Conservation (phyloP, 2,329 filamentous ascomycete species). For the Zalaria obscura region DNA sequence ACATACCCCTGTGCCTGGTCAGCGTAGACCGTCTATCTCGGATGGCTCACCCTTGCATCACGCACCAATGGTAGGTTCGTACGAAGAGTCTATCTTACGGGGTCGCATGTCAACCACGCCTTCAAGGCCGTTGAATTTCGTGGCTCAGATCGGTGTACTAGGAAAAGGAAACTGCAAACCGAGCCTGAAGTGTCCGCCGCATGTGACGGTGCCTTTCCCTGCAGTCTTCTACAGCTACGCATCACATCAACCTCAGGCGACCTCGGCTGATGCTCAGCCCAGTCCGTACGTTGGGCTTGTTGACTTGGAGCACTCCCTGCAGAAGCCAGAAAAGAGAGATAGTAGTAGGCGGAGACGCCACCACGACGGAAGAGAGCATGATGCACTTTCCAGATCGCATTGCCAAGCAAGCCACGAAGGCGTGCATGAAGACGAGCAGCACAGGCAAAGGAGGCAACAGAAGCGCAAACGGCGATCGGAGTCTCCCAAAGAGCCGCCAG, state of each 20-base stretch:
- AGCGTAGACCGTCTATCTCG: constrained; percentile 55
- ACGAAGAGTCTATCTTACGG: constrained; percentile 89
- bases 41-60: constrained; percentile 70
- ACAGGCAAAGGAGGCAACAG: constrained; percentile 17
- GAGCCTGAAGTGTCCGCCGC: constrained; percentile 70
- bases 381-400: not conserved
- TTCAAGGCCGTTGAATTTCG: constrained; percentile 81
- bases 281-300: constrained; percentile 93
- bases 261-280: constrained; percentile 60
- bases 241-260: constrained; percentile 48
- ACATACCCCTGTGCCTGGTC: constrained; percentile 32
- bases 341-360: not conserved
- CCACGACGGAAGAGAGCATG: not conserved
- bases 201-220: constrained; percentile 81
- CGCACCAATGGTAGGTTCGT: constrained; percentile 93
- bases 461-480: constrained; percentile 44
- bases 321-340: constrained; percentile 13
- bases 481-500: constrained; percentile 55
- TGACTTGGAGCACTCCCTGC: constrained; percentile 71
- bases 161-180: constrained; percentile 81
- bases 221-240: constrained; percentile 94
- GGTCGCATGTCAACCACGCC: constrained; percentile 95
- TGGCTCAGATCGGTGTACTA: constrained; percentile 88
- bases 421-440: constrained; percentile 11
- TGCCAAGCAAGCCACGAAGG: not conserved